These are phyloP conservation scores for Calonectria honghensis DNA, from an alignment of 2,329 filamentous ascomycete species.

Conservation along the genomic window DNA sequence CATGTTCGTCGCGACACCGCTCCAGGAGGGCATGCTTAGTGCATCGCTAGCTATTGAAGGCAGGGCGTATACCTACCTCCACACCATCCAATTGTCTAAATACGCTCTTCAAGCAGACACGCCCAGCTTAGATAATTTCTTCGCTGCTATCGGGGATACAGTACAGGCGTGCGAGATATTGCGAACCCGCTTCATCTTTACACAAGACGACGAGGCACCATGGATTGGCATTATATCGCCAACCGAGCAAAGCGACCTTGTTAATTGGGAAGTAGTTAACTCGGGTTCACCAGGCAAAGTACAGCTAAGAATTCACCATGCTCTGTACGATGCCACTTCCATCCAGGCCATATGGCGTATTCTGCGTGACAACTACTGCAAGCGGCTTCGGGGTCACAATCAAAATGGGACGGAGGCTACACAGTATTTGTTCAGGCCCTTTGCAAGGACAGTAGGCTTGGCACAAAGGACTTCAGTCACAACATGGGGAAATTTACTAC, in stretches of 20 bases:
- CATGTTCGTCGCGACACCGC: conserved; percentile 3
- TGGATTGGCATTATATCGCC: conserved; percentile 1
- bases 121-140: background rate
- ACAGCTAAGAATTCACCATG: conserved; percentile 6
- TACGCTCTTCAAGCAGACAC: background rate
- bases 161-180: conserved; percentile 14
- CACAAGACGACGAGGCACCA: background rate
- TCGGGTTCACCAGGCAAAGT: background rate
- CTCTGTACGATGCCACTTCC: conserved; percentile 2
- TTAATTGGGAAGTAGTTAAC: background rate
- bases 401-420: background rate
- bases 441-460: background rate
- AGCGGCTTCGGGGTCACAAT: background rate
- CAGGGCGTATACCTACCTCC: conserved; percentile 2
- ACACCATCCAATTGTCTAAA: conserved; percentile 7
- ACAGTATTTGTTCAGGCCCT: background rate
- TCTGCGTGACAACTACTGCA: background rate
- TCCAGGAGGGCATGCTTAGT: conserved; percentile 12
- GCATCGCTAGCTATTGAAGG: conserved; percentile 4
- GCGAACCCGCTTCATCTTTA: conserved; percentile 14
- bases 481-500: background rate
- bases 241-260: conserved; percentile 5
- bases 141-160: background rate
- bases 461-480: background rate
- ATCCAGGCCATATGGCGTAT: conserved; percentile 1